Evolutionary conservation across 257 asterid genomes (phyloP), one percentile per base, ranked within the genome.

Genomic region (Verbena officinalis): DNA sequence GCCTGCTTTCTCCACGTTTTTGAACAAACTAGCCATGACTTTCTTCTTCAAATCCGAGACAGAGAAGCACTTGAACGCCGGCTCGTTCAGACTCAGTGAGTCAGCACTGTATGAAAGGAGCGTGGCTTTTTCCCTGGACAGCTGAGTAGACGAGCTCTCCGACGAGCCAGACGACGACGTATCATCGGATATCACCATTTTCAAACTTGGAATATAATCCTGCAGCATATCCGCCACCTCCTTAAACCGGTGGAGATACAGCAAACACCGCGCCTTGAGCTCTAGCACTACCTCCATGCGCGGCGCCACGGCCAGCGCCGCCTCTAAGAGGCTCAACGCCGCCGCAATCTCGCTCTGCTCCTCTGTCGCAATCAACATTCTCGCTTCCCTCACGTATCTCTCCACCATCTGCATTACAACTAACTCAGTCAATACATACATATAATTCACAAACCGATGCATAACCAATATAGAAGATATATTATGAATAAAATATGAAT

Each of bases 201-300:
- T 88, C 48, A 86, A 71, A 68, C 96, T 90, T 11, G 99, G 99
- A 38, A 94, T 88, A 61, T 84, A 83, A 36, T 90, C 97, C 77
- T 83, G 96, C 20, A 94, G 76, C 99, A 94, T 81, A 73, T 82
- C 86, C 34, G 96, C 97, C n/a, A 94, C 96, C 69, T 90, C 96
- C 82, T 84, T 94, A 34, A 77, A 94, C 65, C 98, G 87, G 23
- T 96, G 81, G 62, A 85, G 95, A 57, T 77, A 74, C 52, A 94
- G 80, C 86, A 94, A 73, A 59, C 91, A 86, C 59, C 95, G 74
- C 15, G 96, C 95, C 49, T 88, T 90, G 56, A 90, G 63, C 83
- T 90, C 96, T 0, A 88, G 77, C 56, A 95, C 96, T 8, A 42
- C 45, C 81, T 90, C 99, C 78, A 84, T 74, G 31, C 96, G 89